Conservation (phyloP, 192 early-diverging fungal species). For the Anaeromyces robustus region DNA sequence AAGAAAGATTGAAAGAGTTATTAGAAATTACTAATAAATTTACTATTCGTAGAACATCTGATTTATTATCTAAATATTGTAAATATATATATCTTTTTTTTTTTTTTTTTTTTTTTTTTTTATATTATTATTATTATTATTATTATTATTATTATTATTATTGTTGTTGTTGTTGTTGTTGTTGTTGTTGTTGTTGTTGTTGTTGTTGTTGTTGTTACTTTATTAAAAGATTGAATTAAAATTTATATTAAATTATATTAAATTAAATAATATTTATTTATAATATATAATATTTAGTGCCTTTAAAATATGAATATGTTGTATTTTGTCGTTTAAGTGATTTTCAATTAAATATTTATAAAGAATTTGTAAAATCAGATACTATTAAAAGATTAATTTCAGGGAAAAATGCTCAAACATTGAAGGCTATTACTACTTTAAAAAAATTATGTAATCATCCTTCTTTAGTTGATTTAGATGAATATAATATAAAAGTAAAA, state of each 20-base stretch:
- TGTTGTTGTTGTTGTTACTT: too few relatives aligned
- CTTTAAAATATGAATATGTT: constrained; percentile 94
- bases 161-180: too few relatives aligned
- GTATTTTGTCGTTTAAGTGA: constrained; percentile 79
- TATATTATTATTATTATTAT: constrained; percentile 2
- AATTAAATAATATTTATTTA: constrained; percentile 1
- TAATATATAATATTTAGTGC: constrained; percentile 42
- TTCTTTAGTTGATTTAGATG: constrained; percentile 44
- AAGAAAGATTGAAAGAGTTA: constrained; percentile 72
- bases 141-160: not conserved
- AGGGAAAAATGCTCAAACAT: constrained; percentile 52
- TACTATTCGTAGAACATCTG: constrained; percentile 93
- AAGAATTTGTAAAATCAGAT: constrained; percentile 51
- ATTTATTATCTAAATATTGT: constrained; percentile 91
- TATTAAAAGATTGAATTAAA: too few relatives aligned
- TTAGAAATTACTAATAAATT: constrained; percentile 78
- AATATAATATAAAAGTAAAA: constrained; percentile 13
- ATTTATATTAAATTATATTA: too few relatives aligned
- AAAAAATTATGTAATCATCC: constrained; percentile 98
- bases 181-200: too few relatives aligned
- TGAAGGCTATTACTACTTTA: constrained; percentile 77
- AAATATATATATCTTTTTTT: constrained; percentile 19
- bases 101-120: too few relatives aligned
- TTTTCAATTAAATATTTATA: constrained; percentile 68
- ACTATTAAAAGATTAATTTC: constrained; percentile 49